Conservation (phyloP, 352 stramenopile genomes). For the Phytophthora sp. region DNA sequence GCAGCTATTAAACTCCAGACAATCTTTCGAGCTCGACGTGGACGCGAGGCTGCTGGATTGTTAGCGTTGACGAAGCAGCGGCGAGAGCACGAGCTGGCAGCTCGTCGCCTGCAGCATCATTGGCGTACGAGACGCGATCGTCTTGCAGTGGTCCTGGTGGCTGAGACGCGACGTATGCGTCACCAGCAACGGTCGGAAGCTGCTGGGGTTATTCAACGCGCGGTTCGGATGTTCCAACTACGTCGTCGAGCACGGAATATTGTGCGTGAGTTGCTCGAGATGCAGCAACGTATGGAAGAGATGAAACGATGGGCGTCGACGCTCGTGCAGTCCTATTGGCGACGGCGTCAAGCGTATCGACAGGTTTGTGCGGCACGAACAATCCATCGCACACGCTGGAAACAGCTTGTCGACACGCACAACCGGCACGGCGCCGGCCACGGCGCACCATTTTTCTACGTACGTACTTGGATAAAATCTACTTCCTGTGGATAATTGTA, state of each 20-base stretch:
- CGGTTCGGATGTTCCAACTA: slow-evolving; percentile 51
- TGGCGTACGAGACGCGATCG: slow-evolving; percentile 59
- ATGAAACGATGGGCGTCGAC: slow-evolving; percentile 77
- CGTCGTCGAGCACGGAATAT: slow-evolving; percentile 49
- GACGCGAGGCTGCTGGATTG: slow-evolving; percentile 48
- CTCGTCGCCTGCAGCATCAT: slow-evolving; percentile 53
- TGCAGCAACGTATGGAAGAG: slow-evolving; percentile 50
- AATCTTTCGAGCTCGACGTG: slow-evolving; percentile 55
- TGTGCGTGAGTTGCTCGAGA: slow-evolving; percentile 51
- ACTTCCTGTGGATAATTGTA: too few species aligned
- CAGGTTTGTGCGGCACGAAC: slow-evolving; percentile 44
- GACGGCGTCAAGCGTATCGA: slow-evolving; percentile 45
- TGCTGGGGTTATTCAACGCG: slow-evolving; percentile 52
- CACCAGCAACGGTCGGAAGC: slow-evolving; percentile 41
- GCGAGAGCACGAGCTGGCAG: slow-evolving; percentile 43
- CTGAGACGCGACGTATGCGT: slow-evolving; percentile 42
- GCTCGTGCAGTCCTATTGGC: slow-evolving; percentile 75
- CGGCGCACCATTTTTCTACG: slow-evolving; percentile 93
- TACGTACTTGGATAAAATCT: slow-evolving; percentile 28
- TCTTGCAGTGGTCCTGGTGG: slow-evolving; percentile 46
- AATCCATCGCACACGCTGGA: slow-evolving; percentile 83
- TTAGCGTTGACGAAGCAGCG: slow-evolving; percentile 49
- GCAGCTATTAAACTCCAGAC: slow-evolving; percentile 69
- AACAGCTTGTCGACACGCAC: slow-evolving; percentile 90
- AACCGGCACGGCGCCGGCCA: slow-evolving; percentile 73